Base-by-base conservation (phyloP, 768 basidiomycete genomes). In the Suillus alpinus region DNA sequence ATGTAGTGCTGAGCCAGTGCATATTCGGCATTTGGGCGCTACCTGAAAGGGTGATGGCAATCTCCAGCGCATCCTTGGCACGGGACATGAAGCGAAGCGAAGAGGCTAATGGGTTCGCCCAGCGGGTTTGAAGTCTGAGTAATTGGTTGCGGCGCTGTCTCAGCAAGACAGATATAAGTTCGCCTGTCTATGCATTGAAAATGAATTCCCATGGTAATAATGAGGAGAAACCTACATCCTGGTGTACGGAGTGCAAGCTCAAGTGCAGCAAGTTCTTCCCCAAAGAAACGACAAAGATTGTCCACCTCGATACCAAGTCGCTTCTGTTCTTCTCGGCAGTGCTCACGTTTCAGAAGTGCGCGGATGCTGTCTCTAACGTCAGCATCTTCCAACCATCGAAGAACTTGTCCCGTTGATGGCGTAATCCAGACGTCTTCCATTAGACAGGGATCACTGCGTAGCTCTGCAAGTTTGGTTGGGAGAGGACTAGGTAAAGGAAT, bases 361-460 rank as follows among this genome's bases (percentile, higher is more conserved):
- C 60, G 62, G 2, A 80, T 80, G 0, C 77, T 73, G 0, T 68
- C 59, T 4, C 68, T 71, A 1, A 76, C 67, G 6, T 69, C 63
- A 1, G 47, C 20, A 51, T 80, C 73, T 9, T 71, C 64, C 0
- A 78, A 67, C 77, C 79, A 80, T 9, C 53, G 56, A 9, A 70
- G 75, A 0, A 65, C 50, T 8, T 59, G 47, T 2, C 23, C 59
- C 0, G 37, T 31, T 3, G 67, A 53, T 0, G 66, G 67, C 0
- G 58, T 64, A 5, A 77, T 75, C 76, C 76, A 79, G 0, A 78
- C 67, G 53, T 78, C 77, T 37, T 78, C 70, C 70, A 78, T 71
- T 0, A 81, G 64, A 0, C 31, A 56, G 0, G 72, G 53, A 32
- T 68, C 49, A 6, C 56, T 46, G 0, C 43, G 34, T 0, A 57